Base-by-base conservation (phyloP, 257 asterid genomes). In the Solanum chiquidenum region DNA sequence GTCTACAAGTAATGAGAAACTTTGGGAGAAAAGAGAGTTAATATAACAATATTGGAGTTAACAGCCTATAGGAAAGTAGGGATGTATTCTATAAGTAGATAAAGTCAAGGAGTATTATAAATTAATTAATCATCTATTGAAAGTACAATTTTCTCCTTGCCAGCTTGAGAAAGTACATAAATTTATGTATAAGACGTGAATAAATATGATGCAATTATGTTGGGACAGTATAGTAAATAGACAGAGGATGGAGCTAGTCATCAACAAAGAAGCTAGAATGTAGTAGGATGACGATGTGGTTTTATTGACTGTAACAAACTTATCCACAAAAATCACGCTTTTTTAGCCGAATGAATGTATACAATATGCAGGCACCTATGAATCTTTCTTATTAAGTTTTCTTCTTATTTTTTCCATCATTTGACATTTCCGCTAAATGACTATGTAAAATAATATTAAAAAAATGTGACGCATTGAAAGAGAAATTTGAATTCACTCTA, bases 111-210 rank as follows among this genome's bases (percentile, higher is more conserved):
- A 69, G 3, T 16, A 40, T 25, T 76, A 2, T 49, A 49, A 49
- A 49, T 14, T 14, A 0, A 49, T 40, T 38, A 77, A 13, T 77
- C 2, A 42, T 79, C 37, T 14, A 25, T 9, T 80, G 68, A 13
- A 80, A 46, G 20, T 80, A 46, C 85, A 64, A 18, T 29, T 18
- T 82, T 82, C 44, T 82, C 85, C 69, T 16, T 49, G 85, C 12
- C 20, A 82, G 29, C 9, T 46, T 46, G 11, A 82, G 20, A 49
- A 80, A 79, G 37, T 42, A 25, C 9, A 77, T 13, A 7, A n/a
- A n/a, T 42, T 7, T 55, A 55, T 55, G 0, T 55, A 7, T 55
- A 7, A 58, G 11, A 3, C 4, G 7, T 55, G 23, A 18, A 18
- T 73, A 34, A 9, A 73, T 35, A 34, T 34, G 16, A 34, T 9